Evolutionary conservation across 1,284 basidiomycete species (phyloP).

Genomic region (Polyporus tsugae): DNA sequence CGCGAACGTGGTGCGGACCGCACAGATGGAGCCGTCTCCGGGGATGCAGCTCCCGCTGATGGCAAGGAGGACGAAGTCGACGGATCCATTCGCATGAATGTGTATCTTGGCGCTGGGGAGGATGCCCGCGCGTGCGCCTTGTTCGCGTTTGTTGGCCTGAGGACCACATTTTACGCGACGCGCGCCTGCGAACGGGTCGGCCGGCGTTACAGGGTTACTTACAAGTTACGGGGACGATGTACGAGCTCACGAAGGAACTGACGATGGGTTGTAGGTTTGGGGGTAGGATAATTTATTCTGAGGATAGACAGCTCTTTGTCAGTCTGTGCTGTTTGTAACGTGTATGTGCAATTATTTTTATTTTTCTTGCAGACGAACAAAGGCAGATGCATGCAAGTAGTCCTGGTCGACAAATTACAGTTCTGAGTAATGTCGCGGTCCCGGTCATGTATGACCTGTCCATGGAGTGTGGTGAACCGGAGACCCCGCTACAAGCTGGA

Average conservation of each 20-base stretch:
- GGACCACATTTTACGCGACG: neutral
- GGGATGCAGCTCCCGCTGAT: conserved; percentile 42
- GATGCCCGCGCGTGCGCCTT: neutral
- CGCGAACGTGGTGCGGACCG: conserved; percentile 35
- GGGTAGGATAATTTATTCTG: neutral
- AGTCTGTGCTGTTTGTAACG: neutral
- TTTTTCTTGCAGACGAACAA: neutral
- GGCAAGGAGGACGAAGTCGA: conserved; percentile 23
- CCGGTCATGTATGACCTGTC: no score
- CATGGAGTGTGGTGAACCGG: neutral
- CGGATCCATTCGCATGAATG: conserved; percentile 5
- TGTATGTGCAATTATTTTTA: conserved; percentile 10
- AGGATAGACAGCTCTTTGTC: neutral
- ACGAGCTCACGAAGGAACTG: neutral
- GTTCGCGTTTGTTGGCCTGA: neutral
- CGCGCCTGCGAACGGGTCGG: neutral
- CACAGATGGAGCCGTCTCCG: conserved; percentile 43
- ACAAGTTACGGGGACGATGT: neutral
- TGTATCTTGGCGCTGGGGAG: neutral
- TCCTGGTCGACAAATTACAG: neutral
- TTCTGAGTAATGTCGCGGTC: neutral
- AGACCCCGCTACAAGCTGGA: no score
- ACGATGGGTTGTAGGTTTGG: neutral
- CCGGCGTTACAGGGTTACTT: neutral
- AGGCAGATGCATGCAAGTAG: neutral